Percentiles rank a stretch among this genome's conserved stretches.
Evolutionary conservation across 345 rosid species (phyloP).

Genomic region (Boechera divaricarpa): DNA sequence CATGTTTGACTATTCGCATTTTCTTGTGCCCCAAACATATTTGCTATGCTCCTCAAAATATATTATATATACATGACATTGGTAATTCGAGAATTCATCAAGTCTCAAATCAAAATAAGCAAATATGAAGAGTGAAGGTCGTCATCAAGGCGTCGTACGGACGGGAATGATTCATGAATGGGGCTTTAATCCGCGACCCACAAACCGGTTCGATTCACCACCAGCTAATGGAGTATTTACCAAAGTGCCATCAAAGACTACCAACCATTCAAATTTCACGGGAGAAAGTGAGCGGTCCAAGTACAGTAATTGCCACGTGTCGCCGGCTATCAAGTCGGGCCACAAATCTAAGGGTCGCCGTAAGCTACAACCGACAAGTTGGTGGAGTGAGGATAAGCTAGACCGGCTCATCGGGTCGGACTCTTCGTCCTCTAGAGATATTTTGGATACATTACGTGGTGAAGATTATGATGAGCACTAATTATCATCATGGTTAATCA

Average conservation of each 20-base stretch:
- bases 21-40: conserved; percentile 32
- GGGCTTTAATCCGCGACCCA: conserved; percentile 7
- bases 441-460: conserved; percentile 19
- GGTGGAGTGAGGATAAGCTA: conserved; percentile 32
- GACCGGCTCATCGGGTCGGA: conserved; percentile 23
- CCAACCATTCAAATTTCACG: conserved; percentile 31
- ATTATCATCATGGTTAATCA: background rate
- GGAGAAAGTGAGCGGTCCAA: conserved; percentile 23
- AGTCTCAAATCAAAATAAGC: background rate
- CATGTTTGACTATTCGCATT: conserved; percentile 25
- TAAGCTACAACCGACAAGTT: conserved; percentile 6
- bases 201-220: conserved; percentile 19
- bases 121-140: conserved; percentile 40
- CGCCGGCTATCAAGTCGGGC: background rate
- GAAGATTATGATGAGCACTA: conserved; percentile 16
- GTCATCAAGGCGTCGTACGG: conserved; percentile 30
- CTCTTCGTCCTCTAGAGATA: background rate
- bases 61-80: conserved; percentile 7
- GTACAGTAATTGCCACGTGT: conserved; percentile 33
- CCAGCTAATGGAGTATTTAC: conserved; percentile 7
- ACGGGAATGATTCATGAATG: conserved; percentile 20
- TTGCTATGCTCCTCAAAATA: background rate
- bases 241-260: conserved; percentile 35
- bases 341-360: conserved; percentile 33
- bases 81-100: background rate